Evolutionary conservation across 2,329 filamentous ascomycete species (phyloP).

Genomic region (Penicillium sumatraense): DNA sequence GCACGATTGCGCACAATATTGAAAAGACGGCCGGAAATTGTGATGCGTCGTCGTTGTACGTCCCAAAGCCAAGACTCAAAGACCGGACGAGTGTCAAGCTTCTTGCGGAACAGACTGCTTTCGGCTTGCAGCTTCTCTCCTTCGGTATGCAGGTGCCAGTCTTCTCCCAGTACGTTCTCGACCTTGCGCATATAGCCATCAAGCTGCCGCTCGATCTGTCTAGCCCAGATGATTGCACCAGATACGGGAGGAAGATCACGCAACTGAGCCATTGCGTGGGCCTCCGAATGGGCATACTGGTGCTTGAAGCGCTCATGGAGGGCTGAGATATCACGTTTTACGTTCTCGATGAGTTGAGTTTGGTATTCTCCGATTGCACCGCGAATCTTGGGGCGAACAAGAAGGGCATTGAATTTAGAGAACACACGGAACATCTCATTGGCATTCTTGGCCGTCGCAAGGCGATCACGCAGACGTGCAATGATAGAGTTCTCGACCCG

Average conservation of each 20-base stretch:
- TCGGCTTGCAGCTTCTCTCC: conserved; percentile 92
- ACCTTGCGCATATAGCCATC: conserved; percentile 98
- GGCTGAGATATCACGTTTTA: conserved; percentile 91
- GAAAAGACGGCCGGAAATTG: conserved; percentile 90
- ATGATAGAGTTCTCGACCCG: conserved; percentile 99
- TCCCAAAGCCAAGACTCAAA: conserved; percentile 96
- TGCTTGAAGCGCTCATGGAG: conserved; percentile 98
- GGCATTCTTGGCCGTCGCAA: conserved; percentile 93
- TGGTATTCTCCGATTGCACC: conserved; percentile 98
- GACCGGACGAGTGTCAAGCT: conserved; percentile 89
- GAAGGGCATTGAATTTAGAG: conserved; percentile 98
- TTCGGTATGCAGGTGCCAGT: conserved; percentile 93
- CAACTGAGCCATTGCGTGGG: conserved; percentile 96
- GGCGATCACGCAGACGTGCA: conserved; percentile 83
- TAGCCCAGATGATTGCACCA: conserved; percentile 95
- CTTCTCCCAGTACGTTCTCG: conserved; percentile 92
- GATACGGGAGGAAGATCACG: conserved; percentile 95
- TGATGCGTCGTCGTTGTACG: conserved; percentile 84
- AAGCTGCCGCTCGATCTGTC: conserved; percentile 94
- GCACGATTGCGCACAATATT: conserved; percentile 85
- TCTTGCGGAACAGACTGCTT: conserved; percentile 92
- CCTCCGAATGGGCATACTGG: conserved; percentile 97
- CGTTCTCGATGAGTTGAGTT: conserved; percentile 95
- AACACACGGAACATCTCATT: conserved; percentile 99
- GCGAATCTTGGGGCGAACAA: conserved; percentile 98